Evolutionary conservation across 306 rosid genomes (phyloP).

Genomic region (Cucurbita moschata): DNA sequence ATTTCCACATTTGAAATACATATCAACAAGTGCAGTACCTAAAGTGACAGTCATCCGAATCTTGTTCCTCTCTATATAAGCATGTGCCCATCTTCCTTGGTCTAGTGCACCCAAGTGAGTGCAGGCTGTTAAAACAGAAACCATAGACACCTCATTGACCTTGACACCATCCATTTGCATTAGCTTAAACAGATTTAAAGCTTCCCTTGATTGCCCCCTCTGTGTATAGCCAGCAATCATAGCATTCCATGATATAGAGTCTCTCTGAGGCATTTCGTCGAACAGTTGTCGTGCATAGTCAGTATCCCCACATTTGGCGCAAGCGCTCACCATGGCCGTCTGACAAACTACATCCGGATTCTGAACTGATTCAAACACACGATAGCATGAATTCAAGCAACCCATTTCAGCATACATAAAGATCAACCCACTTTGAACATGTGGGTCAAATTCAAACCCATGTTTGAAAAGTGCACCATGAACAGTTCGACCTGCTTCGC

Average conservation of each 20-base stretch:
- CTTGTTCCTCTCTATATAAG: constrained; percentile 34
- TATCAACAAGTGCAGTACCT: constrained; percentile 46
- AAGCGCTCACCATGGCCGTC: constrained; percentile 38
- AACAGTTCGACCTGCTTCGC: constrained; percentile 14
- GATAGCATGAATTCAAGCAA: constrained; percentile 19
- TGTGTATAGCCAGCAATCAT: constrained; percentile 48
- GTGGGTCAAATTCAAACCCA: constrained; percentile 43
- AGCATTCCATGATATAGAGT: constrained; percentile 32
- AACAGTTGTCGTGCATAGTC: constrained; percentile 38
- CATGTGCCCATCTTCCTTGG: constrained; percentile 56
- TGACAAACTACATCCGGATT: constrained; percentile 35
- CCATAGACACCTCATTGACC: constrained; percentile 48
- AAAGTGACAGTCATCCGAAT: constrained; percentile 26
- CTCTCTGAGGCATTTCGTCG: constrained; percentile 39
- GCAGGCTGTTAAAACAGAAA: constrained; percentile 36
- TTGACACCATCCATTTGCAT: constrained; percentile 48
- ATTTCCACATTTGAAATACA: constrained; percentile 53
- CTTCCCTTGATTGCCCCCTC: constrained; percentile 37
- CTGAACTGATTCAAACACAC: constrained; percentile 15
- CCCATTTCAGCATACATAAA: constrained; percentile 48
- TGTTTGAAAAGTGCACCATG: constrained; percentile 25
- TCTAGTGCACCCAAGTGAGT: constrained; percentile 44
- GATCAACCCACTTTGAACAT: constrained; percentile 34
- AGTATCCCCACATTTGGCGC: constrained; percentile 27
- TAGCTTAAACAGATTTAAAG: constrained; percentile 28